Base-by-base conservation (phyloP, 495 filamentous ascomycete genomes). In the Aspergillus sclerotiicarbonarius region DNA sequence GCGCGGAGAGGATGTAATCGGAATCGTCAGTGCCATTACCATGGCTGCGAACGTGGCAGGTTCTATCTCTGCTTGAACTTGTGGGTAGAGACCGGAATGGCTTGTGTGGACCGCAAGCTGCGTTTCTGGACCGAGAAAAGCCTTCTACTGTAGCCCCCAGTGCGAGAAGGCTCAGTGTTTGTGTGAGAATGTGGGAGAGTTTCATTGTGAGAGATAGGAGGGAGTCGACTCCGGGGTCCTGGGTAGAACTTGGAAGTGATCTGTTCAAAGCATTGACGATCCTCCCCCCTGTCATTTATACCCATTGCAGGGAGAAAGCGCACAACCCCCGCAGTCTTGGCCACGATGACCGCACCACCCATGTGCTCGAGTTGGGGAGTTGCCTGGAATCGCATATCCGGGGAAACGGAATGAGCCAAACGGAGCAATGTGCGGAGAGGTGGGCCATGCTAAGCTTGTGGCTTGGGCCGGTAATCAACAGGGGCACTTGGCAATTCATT, bases 11-110 rank as follows among this genome's bases (percentile, higher is more conserved):
- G 51, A 90, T 83, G 50, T 80, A 71, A 5, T 69, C 56, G 10
- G 86, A 82, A 57, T 88, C 87, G 55, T 90, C 86, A 8, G 67
- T 70, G 1, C 80, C 71, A 30, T 83, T 65, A 21, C 73, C 78
- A 50, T 73, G 51, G 37, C 46, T 64, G 19, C 59, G 54, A 12
- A 76, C 73, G 59, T 71, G 64, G 60, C 75, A 78, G 18, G 68
- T 71, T 51, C 66, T 71, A 25, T 43, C 66, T 20, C 73, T 62
- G 4, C 57, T 47, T 2, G 60, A 62, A 25, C 67, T 72, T 6
- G 56, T n/a, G 31, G 75, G 75, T 15, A 76, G 62, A 32, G 75
- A 71, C 29, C 62, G 60, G 64, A 74, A 76, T 10, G 74, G 69
- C 1, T 62, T 61, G 8, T 72, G 60, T 3, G 74, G 74, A 2